A percentile compares a stretch with the other conserved stretches of the same genome.
These are phyloP conservation scores for Tetraselmis chui DNA, from an alignment of 139 green algal genomes.

Conservation along the genomic window DNA sequence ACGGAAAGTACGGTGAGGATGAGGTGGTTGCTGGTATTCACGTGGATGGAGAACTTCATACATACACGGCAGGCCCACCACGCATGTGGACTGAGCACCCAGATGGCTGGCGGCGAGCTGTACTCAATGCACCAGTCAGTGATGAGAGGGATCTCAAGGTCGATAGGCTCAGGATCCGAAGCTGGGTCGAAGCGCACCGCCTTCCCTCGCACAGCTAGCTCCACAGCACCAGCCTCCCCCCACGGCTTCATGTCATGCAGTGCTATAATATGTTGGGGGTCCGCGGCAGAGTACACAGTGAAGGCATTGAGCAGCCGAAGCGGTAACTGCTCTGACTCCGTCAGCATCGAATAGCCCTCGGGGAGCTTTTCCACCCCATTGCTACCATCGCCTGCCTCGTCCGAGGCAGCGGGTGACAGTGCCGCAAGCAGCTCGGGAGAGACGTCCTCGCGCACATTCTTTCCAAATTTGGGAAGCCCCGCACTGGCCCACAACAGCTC, in stretches of 20 bases:
- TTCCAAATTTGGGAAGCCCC: conserved; percentile 19
- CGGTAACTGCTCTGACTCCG: conserved; percentile 9
- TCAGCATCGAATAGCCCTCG: not conserved
- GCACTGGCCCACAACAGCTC: conserved; percentile 25
- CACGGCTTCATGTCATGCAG: not conserved
- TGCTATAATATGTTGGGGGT: not conserved
- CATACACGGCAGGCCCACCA: no score
- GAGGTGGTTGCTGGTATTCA: no score
- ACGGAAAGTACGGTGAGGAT: not conserved
- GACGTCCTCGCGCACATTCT: not conserved
- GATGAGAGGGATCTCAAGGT: no score
- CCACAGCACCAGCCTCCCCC: not conserved
- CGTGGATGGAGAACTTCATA: no score
- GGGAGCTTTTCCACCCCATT: not conserved
- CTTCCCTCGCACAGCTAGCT: not conserved
- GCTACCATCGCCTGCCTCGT: not conserved
- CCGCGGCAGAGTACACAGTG: not conserved
- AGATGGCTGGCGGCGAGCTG: not conserved
- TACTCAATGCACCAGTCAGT: conserved; percentile 26
- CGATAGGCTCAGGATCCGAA: not conserved
- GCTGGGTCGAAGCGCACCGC: not conserved
- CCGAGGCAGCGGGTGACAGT: no score
- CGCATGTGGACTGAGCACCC: conserved; percentile 14
- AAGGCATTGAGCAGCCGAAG: conserved; percentile 22
- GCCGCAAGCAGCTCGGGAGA: not conserved